Evolutionary conservation across 768 basidiomycete species (phyloP), one percentile per base, ranked within the genome.

Genomic region (Collybiopsis confluens): DNA sequence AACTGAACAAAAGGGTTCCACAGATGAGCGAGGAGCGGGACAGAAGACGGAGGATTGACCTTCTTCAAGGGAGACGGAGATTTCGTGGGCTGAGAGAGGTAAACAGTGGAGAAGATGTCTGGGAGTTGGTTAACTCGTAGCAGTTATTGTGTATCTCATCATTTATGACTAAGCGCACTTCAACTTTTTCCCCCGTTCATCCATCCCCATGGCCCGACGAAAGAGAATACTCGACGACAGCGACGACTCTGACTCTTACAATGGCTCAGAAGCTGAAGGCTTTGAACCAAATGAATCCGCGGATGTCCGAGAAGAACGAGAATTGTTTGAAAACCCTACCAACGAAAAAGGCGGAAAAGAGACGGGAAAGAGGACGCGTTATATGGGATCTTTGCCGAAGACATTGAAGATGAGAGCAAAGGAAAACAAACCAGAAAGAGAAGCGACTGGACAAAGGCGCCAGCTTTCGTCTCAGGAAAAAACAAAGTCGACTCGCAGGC

Each of bases 251-350:
- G 84, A 86, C 64, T 85, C 87, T 10, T 85, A 83, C 45, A 71
- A 73, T 23, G 79, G 66, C 40, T 86, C 79, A 5, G 76, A 70
- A 13, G 74, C 71, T 18, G 78, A 77, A 44, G 76, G 75, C 41
- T 62, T 69, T 52, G 72, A 73, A 45, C 63, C 64, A n/a, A 71
- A 74, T 56, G 75, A 79, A 54, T 78, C 86, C 60, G 79, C 82
- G 2, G 86, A 88, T 62, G 75, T 74, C 11, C 77, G 81, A 30
- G 92, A 82, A 30, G 91, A 92, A 64, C 86, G 85, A 9, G 80
- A 79, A 30, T 79, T 90, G 7, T 90, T 90, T 65, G 78, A 85
- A 62, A 80, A 90, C 57, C 89, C 90, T 91, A 91, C 70, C 72
- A 80, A 58, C 73, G 78, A 61, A 92, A 90, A 64, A 79, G 83